Conservation (phyloP, 2,329 filamentous ascomycete genomes). For the Dissoconium aciculare region DNA sequence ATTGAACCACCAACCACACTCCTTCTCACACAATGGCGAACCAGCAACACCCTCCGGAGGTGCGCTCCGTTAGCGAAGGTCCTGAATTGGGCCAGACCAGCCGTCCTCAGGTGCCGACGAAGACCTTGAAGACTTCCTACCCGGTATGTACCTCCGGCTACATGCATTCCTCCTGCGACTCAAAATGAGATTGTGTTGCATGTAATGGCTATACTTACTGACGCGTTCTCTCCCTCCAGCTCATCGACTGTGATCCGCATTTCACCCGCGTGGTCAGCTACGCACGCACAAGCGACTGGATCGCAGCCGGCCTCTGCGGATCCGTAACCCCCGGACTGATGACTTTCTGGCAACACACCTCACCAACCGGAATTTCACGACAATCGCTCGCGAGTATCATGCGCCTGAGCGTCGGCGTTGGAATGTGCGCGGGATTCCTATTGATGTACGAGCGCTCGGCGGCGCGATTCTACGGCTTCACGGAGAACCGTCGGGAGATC, state of each 20-base stretch:
- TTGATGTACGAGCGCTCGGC: slow-evolving; percentile 72
- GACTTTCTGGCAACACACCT: slow-evolving; percentile 64
- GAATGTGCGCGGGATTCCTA: slow-evolving; percentile 63
- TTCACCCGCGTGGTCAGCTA: slow-evolving; percentile 81
- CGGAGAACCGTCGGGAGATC: slow-evolving; percentile 79
- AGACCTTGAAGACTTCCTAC: slow-evolving; percentile 68
- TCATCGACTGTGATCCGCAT: slow-evolving; percentile 98
- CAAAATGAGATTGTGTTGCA: too few relatives aligned
- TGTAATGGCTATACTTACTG: slow-evolving; percentile 8
- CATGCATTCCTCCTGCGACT: slow-evolving; percentile 1
- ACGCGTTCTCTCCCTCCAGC: slow-evolving; percentile 39
- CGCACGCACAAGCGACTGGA: slow-evolving; percentile 73
- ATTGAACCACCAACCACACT: too few relatives aligned
- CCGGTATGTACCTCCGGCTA: slow-evolving; percentile 44
- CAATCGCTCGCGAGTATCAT: slow-evolving; percentile 71
- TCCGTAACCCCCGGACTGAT: slow-evolving; percentile 61
- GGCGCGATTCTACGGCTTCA: slow-evolving; percentile 85
- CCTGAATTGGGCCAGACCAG: slow-evolving; percentile 20
- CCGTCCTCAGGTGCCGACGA: slow-evolving; percentile 42
- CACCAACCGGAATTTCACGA: slow-evolving; percentile 70
- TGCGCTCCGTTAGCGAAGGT: slow-evolving; percentile 10
- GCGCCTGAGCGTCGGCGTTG: slow-evolving; percentile 61
- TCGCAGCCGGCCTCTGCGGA: slow-evolving; percentile 50
- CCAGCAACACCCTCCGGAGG: too few relatives aligned
- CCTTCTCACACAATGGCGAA: too few relatives aligned